phyloP scores from a whole-genome alignment of 2,329 filamentous ascomycete species.

The Chaetomium olivaceum region DNA sequence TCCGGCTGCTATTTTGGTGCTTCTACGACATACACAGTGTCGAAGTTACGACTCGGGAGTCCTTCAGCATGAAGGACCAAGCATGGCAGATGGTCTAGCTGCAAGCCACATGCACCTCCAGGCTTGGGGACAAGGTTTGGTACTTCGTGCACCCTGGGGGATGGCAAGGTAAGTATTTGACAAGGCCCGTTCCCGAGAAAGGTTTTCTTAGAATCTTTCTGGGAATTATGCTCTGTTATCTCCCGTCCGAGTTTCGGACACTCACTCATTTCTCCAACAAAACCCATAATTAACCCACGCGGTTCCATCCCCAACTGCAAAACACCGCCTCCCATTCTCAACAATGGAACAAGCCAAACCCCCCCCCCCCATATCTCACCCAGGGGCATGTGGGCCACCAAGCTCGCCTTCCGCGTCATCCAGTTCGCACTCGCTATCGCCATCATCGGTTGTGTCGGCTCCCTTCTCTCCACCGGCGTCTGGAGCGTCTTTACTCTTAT shows the following conservation, averaged over 20 bases:
- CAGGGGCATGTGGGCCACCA: constrained; percentile 9
- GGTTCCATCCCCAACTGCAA: background rate
- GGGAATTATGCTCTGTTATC: background rate
- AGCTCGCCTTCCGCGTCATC: constrained; percentile 17
- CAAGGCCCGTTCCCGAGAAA: background rate
- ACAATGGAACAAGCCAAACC: background rate
- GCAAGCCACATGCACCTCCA: background rate
- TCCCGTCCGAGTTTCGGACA: background rate
- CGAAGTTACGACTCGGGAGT: too few species aligned
- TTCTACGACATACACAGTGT: background rate
- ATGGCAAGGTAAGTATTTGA: background rate
- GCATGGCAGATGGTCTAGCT: background rate
- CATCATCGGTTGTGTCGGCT: constrained; percentile 4
- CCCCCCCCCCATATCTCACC: constrained; percentile 10
- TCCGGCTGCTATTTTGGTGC: background rate
- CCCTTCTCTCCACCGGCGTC: background rate
- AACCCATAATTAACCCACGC: background rate
- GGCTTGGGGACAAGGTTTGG: background rate
- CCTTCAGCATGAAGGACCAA: background rate
- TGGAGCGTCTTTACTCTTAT: background rate
- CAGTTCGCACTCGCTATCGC: constrained; percentile 10
- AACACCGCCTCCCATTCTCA: background rate
- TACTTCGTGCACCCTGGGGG: background rate
- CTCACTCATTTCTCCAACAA: background rate
- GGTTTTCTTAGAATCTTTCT: too few species aligned